Conservation (phyloP, 331 rosid genomes). For the Acacia concinna region DNA sequence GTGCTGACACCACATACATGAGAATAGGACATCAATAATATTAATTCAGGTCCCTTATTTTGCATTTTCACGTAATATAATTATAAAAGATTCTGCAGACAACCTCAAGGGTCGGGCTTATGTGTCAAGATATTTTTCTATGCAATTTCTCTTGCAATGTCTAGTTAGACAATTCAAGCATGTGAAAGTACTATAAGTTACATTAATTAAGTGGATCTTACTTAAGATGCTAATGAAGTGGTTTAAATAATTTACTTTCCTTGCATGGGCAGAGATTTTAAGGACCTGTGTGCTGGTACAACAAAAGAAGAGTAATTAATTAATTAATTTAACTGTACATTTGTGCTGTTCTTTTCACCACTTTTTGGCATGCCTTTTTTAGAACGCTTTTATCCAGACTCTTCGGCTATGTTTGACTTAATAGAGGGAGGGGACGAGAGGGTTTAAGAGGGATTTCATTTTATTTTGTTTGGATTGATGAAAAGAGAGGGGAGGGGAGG, state of each 20-base stretch:
- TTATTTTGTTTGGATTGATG: too few species aligned
- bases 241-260: neutral
- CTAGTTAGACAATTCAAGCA: neutral
- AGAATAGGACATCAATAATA: too few species aligned
- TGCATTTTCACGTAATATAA: neutral
- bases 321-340: neutral
- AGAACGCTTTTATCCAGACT: constrained; percentile 66
- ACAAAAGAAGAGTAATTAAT: neutral
- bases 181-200: neutral
- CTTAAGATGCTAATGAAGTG: neutral
- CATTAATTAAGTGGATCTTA: constrained; percentile 16
- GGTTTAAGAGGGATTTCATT: too few species aligned
- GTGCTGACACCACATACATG: neutral
- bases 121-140: neutral
- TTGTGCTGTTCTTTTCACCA: neutral
- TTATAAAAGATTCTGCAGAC: neutral
- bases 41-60: neutral
- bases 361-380: constrained; percentile 57
- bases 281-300: neutral
- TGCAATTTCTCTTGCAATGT: neutral
- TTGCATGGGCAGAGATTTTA: neutral
- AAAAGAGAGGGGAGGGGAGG: too few species aligned
- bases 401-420: too few species aligned
- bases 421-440: too few species aligned
- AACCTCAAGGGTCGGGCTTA: neutral